A percentile compares a stretch with the other conserved stretches of the same genome.
phyloP scores from a whole-genome alignment of 2,329 filamentous ascomycete genomes.

The Neocucurbitaria cava region DNA sequence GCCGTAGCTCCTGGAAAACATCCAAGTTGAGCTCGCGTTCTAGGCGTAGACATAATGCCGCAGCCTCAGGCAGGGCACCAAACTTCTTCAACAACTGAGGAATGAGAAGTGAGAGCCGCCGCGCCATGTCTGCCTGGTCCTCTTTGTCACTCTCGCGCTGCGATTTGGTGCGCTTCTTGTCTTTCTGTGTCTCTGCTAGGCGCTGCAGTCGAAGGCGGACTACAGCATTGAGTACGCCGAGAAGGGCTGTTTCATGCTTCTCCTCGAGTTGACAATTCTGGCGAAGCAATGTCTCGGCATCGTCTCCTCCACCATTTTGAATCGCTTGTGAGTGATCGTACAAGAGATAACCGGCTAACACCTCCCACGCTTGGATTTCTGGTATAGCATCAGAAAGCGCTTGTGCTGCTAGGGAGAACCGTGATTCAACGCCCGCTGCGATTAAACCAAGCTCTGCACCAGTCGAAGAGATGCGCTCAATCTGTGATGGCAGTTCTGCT shows the following conservation, averaged over 20 bases:
- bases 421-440: conserved; percentile 73
- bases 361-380: conserved; percentile 86
- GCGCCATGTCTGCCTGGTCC: conserved; percentile 77
- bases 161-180: conserved; percentile 64
- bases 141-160: conserved; percentile 69
- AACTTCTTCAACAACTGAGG: conserved; percentile 91
- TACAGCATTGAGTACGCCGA: conserved; percentile 84
- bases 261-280: conserved; percentile 75
- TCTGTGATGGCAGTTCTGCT: conserved; percentile 61
- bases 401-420: conserved; percentile 85
- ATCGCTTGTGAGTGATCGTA: conserved; percentile 78
- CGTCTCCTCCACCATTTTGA: conserved; percentile 63
- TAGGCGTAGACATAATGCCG: conserved; percentile 82
- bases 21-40: conserved; percentile 87
- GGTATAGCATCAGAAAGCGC: conserved; percentile 82
- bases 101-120: conserved; percentile 78
- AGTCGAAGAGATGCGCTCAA: conserved; percentile 53
- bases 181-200: conserved; percentile 66
- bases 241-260: conserved; percentile 80
- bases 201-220: conserved; percentile 77
- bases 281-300: conserved; percentile 70
- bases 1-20: conserved; percentile 85
- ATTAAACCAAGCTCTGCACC: conserved; percentile 57
- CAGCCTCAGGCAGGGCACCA: conserved; percentile 85
- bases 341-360: conserved; percentile 85